Conservation (phyloP, 2,329 filamentous ascomycete genomes). For the Aspergillus calidoustus region DNA sequence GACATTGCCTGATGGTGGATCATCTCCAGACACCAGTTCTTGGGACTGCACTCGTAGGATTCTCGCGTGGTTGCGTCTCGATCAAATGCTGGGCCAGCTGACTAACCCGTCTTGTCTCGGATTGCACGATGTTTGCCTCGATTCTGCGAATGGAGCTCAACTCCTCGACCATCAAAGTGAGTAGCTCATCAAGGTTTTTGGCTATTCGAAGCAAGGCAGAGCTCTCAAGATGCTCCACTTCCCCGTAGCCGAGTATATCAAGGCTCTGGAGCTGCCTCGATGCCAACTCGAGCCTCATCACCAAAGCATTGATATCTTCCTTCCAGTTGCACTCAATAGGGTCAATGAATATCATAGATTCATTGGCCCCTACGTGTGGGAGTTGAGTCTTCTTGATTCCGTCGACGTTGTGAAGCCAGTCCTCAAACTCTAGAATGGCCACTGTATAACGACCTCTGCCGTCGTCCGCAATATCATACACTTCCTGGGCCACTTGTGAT, state of each 20-base stretch:
- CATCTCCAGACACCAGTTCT: slow-evolving; percentile 36
- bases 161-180: slow-evolving; percentile 44
- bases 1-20: slow-evolving; percentile 19
- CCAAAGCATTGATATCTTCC: slow-evolving; percentile 36
- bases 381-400: slow-evolving; percentile 29
- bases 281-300: slow-evolving; percentile 40
- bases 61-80: slow-evolving; percentile 9
- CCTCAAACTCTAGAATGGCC: slow-evolving; percentile 39
- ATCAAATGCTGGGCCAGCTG: slow-evolving; percentile 33
- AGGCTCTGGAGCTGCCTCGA: slow-evolving; percentile 42
- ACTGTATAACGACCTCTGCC: slow-evolving; percentile 35
- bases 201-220: slow-evolving; percentile 40
- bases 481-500: slow-evolving; percentile 45
- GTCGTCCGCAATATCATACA: slow-evolving; percentile 37
- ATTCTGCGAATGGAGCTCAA: slow-evolving; percentile 40
- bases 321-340: slow-evolving; percentile 41
- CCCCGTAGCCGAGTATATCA: slow-evolving; percentile 38
- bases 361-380: slow-evolving; percentile 16
- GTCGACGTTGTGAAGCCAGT: slow-evolving; percentile 40
- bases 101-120: slow-evolving; percentile 41
- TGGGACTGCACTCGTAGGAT: slow-evolving; percentile 12
- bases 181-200: slow-evolving; percentile 34
- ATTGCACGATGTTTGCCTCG: slow-evolving; percentile 39
- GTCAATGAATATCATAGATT: slow-evolving; percentile 38
- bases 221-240: slow-evolving; percentile 26